phyloP scores from a whole-genome alignment of 1,284 basidiomycete genomes.

The Pterulicium gracile region DNA sequence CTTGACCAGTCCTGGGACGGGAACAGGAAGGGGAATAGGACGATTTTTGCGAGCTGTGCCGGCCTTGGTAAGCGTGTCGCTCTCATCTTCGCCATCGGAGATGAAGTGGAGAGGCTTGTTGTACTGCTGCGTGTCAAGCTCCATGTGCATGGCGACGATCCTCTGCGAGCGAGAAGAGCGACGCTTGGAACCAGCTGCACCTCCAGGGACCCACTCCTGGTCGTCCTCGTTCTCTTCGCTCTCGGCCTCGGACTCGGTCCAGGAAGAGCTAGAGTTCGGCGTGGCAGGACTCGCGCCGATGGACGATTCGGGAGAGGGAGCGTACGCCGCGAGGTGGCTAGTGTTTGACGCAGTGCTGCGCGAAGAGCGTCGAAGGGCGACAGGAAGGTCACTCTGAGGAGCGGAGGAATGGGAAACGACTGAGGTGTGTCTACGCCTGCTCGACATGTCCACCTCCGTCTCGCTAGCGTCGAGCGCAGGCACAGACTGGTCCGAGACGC shows the following conservation, averaged over 20 bases:
- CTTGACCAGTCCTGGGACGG: background rate
- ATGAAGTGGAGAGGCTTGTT: background rate
- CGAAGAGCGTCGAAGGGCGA: background rate
- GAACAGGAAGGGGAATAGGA: background rate
- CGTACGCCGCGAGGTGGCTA: background rate
- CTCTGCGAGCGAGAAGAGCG: background rate
- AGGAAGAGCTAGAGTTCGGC: background rate
- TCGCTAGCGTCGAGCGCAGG: background rate
- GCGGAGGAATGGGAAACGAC: background rate
- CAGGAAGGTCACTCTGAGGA: background rate
- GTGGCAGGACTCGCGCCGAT: background rate
- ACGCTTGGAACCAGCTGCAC: too few species aligned
- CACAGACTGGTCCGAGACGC: background rate
- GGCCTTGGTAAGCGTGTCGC: background rate
- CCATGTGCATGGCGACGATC: background rate
- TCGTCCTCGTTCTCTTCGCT: background rate
- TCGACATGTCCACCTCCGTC: background rate
- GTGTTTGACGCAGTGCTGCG: background rate
- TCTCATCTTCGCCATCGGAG: background rate
- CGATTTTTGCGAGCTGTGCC: background rate
- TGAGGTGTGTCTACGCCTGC: background rate
- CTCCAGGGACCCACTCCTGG: background rate
- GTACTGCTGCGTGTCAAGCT: background rate
- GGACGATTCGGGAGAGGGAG: background rate
- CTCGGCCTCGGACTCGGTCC: background rate